These are phyloP conservation scores for Ballota nigra DNA, from an alignment of 257 asterid species.

Conservation along the genomic window DNA sequence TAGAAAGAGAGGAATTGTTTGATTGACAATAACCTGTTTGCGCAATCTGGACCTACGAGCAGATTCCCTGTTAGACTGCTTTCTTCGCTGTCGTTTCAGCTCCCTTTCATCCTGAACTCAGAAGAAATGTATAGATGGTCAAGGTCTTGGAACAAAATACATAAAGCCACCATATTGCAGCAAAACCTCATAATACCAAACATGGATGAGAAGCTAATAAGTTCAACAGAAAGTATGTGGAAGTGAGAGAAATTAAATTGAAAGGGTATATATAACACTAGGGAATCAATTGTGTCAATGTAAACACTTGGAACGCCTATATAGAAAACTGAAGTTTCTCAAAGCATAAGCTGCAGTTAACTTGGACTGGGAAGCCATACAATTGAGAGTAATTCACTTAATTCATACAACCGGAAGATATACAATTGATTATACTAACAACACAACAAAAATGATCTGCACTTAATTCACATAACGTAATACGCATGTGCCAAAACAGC, in stretches of 20 bases:
- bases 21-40: constrained; percentile 61
- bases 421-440: neutral
- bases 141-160: neutral
- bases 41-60: constrained; percentile 95
- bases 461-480: neutral
- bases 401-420: neutral
- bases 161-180: neutral
- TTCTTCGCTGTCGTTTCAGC: constrained; percentile 89
- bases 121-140: constrained; percentile 12
- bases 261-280: neutral
- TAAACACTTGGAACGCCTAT: neutral
- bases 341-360: constrained; percentile 4
- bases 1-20: neutral
- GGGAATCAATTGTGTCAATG: neutral
- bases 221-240: neutral
- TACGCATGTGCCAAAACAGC: neutral
- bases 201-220: neutral
- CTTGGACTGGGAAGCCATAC: neutral
- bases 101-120: constrained; percentile 84
- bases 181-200: constrained; percentile 7
- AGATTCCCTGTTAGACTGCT: constrained; percentile 96
- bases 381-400: neutral
- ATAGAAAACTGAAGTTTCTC: neutral
- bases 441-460: constrained; percentile 5
- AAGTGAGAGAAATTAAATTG: neutral